Evolutionary conservation across 2,329 filamentous ascomycete species (phyloP).

Genomic region (Xylaria sp.): DNA sequence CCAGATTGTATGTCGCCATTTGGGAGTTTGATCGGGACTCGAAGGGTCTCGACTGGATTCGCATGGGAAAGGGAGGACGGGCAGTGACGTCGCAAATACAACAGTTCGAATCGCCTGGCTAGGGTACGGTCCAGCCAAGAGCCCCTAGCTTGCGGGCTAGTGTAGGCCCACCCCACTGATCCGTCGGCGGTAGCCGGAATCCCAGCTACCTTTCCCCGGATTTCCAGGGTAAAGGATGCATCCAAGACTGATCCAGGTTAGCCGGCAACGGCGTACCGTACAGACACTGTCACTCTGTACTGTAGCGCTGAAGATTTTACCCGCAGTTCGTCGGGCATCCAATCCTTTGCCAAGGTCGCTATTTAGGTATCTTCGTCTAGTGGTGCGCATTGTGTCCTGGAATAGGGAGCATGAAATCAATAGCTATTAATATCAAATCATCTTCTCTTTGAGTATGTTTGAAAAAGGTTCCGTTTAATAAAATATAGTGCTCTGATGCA

Average conservation of each 20-base stretch:
- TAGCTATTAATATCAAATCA: neutral
- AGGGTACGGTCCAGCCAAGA: slow-evolving; percentile 9
- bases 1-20: slow-evolving; percentile 13
- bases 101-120: slow-evolving; percentile 9
- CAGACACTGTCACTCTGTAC: neutral
- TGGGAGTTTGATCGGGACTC: slow-evolving; percentile 5
- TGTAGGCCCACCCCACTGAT: slow-evolving; percentile 12
- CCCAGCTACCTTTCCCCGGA: slow-evolving; percentile 30
- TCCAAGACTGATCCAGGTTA: neutral
- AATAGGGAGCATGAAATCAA: neutral
- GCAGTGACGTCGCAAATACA: slow-evolving; percentile 11
- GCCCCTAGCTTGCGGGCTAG: slow-evolving; percentile 11
- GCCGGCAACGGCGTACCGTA: neutral
- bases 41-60: slow-evolving; percentile 8
- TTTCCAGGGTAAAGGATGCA: slow-evolving; percentile 24
- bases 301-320: neutral
- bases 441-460: neutral
- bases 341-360: neutral
- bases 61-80: neutral
- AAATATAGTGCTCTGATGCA: neutral
- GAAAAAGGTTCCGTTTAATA: too few relatives aligned
- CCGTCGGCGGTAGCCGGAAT: slow-evolving; percentile 17
- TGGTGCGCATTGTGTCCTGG: neutral
- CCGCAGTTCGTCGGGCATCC: slow-evolving; percentile 5
- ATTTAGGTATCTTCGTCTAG: neutral